Conservation (phyloP, 78 protist genomes). For the Emiliania huxleyi region DNA sequence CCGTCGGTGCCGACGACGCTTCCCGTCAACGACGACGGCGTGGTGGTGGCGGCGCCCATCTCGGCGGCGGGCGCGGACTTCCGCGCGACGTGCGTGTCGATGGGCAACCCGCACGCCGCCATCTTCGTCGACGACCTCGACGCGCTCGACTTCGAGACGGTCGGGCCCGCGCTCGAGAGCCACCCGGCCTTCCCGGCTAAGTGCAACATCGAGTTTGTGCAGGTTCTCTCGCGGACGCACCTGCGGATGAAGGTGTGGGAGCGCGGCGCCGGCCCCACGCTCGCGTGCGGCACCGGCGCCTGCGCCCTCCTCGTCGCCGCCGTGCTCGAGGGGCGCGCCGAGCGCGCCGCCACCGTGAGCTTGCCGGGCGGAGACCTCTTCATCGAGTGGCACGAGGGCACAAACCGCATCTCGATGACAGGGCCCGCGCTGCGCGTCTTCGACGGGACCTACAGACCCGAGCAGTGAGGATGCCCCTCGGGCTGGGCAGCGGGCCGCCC, state of each 20-base stretch:
- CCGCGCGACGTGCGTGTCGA: slow-evolving; percentile 50
- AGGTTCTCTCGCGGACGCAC: slow-evolving; percentile 34
- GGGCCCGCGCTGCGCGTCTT: background rate
- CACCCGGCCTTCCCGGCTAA: slow-evolving; percentile 62
- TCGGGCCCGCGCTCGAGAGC: slow-evolving; percentile 56
- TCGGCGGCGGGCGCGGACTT: background rate
- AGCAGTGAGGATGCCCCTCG: too few species aligned
- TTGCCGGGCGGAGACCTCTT: slow-evolving; percentile 64
- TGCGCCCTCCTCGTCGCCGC: slow-evolving; percentile 66
- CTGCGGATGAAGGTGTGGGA: slow-evolving; percentile 67
- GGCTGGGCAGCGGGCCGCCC: too few species aligned
- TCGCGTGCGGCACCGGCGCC: slow-evolving; percentile 74
- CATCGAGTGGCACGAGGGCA: slow-evolving; percentile 60
- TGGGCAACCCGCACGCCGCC: slow-evolving; percentile 74
- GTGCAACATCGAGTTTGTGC: slow-evolving; percentile 62
- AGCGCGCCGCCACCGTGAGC: slow-evolving; percentile 34
- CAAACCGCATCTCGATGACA: background rate
- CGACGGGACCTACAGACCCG: background rate
- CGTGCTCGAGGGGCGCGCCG: slow-evolving; percentile 39
- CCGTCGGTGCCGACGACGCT: slow-evolving; percentile 34
- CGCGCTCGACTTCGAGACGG: slow-evolving; percentile 37
- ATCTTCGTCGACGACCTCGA: slow-evolving; percentile 61
- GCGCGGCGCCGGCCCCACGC: slow-evolving; percentile 70
- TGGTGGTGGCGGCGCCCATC: slow-evolving; percentile 19
- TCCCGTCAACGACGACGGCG: background rate